Percentiles rank a stretch among this genome's conserved stretches.
Conservation (phyloP, 176 grass and related monocot species). For the Sorghum bicolor region Sorghum_bicolor_NCBIv3 NC_012870.2:4029501-4030000, state of each 20-base stretch:
- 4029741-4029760: neutral
- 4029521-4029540: neutral
- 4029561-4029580: neutral
- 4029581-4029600: neutral
- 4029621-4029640: neutral
- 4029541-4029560: neutral
- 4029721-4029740: neutral
- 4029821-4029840: neutral
- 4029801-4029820: neutral
- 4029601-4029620: neutral
- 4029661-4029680: neutral
- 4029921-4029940: neutral
- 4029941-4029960: neutral
- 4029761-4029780: neutral
- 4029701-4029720: slow-evolving; percentile 1
- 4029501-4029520: neutral
- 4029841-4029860: neutral
- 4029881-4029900: slow-evolving; percentile 9
- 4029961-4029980: neutral
- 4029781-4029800: neutral
- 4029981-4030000: neutral
- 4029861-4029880: neutral
- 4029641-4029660: neutral
- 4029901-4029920: neutral
- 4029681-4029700: neutral